phyloP scores from a whole-genome alignment of 495 filamentous ascomycete species.

The Astrothelium subdiscretum region DNA sequence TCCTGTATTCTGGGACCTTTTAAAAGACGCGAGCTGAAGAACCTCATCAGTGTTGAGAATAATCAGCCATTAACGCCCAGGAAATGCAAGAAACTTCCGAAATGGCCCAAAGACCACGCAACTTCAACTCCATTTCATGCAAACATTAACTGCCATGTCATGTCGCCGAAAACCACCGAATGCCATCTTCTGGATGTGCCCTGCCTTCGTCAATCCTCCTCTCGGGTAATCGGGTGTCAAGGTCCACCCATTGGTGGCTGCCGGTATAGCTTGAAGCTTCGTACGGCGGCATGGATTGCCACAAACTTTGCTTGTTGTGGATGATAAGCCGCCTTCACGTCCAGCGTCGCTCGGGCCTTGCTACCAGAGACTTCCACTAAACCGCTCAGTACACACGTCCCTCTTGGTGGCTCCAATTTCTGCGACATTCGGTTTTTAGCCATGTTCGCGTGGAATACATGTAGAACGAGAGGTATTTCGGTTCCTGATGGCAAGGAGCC shows the following conservation, averaged over 20 bases:
- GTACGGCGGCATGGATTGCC: conserved; percentile 13
- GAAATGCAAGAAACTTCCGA: background rate
- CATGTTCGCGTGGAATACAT: conserved; percentile 45
- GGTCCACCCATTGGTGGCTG: conserved; percentile 27
- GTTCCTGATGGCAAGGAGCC: background rate
- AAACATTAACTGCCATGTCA: too few species aligned
- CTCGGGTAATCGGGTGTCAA: background rate
- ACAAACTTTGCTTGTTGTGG: conserved; percentile 31
- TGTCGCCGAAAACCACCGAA: too few species aligned
- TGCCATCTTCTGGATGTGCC: too few species aligned
- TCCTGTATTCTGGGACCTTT: too few species aligned
- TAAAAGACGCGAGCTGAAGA: too few species aligned
- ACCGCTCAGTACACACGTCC: conserved; percentile 52
- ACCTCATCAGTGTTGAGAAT: too few species aligned
- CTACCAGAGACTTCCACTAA: conserved; percentile 53
- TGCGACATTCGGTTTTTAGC: conserved; percentile 33
- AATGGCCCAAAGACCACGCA: background rate
- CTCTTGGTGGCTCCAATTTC: conserved; percentile 43
- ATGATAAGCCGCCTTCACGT: conserved; percentile 50
- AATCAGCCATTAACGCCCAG: background rate
- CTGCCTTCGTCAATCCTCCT: background rate
- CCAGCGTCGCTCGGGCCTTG: conserved; percentile 43
- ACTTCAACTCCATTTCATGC: too few species aligned
- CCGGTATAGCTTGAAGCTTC: conserved; percentile 19
- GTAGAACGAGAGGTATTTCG: conserved; percentile 27